Evolutionary conservation across 345 rosid species (phyloP).

Genomic region (Chamaenerion angustifolium): DNA sequence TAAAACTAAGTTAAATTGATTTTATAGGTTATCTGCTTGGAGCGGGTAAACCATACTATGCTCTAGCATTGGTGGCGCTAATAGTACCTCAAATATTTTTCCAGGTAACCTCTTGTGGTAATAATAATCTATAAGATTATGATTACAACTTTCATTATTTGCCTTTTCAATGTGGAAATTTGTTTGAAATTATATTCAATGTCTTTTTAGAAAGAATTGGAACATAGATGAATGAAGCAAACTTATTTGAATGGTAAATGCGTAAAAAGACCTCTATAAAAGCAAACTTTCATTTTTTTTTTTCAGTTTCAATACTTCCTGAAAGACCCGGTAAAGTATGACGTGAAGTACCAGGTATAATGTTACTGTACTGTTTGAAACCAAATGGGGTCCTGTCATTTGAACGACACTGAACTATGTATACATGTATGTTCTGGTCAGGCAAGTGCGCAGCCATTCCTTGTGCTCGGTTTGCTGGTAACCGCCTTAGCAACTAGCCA

Average conservation of each 20-base stretch:
- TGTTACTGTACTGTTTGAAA: neutral
- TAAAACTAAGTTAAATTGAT: too few species aligned
- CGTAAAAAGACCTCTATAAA: too few species aligned
- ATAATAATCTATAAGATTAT: too few species aligned
- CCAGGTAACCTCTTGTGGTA: constrained; percentile 36
- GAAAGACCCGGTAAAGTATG: constrained; percentile 89
- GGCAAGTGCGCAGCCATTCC: constrained; percentile 97
- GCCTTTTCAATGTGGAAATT: too few species aligned
- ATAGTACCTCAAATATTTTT: constrained; percentile 73
- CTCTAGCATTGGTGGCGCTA: constrained; percentile 63
- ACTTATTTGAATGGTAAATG: too few species aligned
- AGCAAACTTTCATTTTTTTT: too few species aligned
- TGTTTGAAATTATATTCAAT: too few species aligned
- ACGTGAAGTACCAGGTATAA: constrained; percentile 85
- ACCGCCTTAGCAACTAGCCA: constrained; percentile 90
- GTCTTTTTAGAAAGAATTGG: too few species aligned
- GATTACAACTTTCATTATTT: too few species aligned
- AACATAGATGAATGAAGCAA: too few species aligned
- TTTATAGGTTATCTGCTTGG: constrained; percentile 73
- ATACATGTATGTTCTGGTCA: constrained; percentile 12
- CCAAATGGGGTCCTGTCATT: neutral
- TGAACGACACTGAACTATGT: neutral
- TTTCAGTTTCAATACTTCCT: constrained; percentile 90
- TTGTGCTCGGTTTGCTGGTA: constrained; percentile 80
- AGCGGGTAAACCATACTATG: constrained; percentile 88